phyloP scores from a whole-genome alignment of 129 eudicot genomes.

The Centella asiatica region DNA sequence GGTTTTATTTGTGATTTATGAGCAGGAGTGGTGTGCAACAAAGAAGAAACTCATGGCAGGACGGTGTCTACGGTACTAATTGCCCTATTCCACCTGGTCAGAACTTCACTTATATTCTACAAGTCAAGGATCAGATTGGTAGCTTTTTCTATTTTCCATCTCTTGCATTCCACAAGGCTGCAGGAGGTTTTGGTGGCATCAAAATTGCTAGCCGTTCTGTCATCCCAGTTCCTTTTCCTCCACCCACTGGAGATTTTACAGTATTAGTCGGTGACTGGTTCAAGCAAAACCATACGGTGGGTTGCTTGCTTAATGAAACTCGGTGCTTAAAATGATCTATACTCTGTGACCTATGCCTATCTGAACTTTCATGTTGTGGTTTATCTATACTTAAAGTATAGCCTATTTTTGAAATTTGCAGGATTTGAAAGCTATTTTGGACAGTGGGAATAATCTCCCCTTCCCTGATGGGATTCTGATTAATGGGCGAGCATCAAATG shows the following conservation, averaged over 20 bases:
- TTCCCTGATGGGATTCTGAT: conserved; percentile 71
- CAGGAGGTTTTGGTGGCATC: conserved; percentile 52
- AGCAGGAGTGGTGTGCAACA: conserved; percentile 60
- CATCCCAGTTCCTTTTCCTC: conserved; percentile 57
- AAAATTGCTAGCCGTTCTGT: conserved; percentile 42
- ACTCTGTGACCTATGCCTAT: not conserved
- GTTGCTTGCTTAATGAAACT: not conserved
- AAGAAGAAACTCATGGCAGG: conserved; percentile 71
- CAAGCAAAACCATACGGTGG: conserved; percentile 56
- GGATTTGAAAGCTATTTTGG: conserved; percentile 52
- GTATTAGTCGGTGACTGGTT: conserved; percentile 66
- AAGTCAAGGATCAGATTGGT: conserved; percentile 65
- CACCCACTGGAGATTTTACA: conserved; percentile 50
- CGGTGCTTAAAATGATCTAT: not conserved
- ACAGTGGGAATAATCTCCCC: conserved; percentile 53
- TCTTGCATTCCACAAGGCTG: conserved; percentile 51
- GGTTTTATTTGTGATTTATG: not conserved
- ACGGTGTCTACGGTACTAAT: conserved; percentile 68
- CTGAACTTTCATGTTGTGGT: not conserved
- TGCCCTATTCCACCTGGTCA: conserved; percentile 68
- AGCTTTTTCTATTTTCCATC: conserved; percentile 62
- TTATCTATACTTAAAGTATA: not conserved
- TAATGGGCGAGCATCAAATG: conserved; percentile 54
- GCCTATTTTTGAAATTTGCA: conserved; percentile 5
- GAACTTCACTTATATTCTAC: conserved; percentile 51